These are phyloP conservation scores for Clonostachys rhizophaga DNA, from an alignment of 2,329 filamentous ascomycete genomes.

Conservation along the genomic window DNA sequence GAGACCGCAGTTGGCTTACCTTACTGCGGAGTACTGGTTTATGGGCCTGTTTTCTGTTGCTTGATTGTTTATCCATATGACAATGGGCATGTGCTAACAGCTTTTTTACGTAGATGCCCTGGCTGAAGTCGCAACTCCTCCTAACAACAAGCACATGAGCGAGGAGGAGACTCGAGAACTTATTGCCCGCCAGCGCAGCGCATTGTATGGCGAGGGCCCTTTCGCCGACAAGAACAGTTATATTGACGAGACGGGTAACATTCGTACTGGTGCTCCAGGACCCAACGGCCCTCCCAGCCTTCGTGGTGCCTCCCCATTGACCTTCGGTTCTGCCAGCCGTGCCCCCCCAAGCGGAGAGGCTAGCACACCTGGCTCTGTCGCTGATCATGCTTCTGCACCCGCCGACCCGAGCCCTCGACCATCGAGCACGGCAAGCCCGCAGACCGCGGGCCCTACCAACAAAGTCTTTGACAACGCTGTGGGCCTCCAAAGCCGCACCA, in stretches of 20 bases:
- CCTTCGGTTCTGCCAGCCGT: constrained; percentile 58
- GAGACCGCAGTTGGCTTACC: no score
- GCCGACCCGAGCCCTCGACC: constrained; percentile 57
- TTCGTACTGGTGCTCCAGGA: constrained; percentile 62
- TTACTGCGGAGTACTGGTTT: not conserved
- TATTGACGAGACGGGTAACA: constrained; percentile 61
- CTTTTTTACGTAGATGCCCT: constrained; percentile 43
- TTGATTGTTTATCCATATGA: constrained; percentile 8
- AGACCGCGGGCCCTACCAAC: constrained; percentile 50
- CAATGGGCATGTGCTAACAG: constrained; percentile 28
- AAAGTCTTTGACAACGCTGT: constrained; percentile 57
- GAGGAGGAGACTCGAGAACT: constrained; percentile 95
- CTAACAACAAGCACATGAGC: constrained; percentile 74
- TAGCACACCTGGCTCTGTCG: constrained; percentile 31
- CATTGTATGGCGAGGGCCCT: constrained; percentile 76
- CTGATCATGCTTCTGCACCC: constrained; percentile 42
- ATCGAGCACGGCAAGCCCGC: constrained; percentile 83
- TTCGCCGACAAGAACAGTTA: constrained; percentile 65
- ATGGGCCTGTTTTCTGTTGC: constrained; percentile 1
- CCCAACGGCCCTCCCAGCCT: constrained; percentile 58
- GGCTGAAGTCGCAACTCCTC: constrained; percentile 28
- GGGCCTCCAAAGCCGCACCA: constrained; percentile 66
- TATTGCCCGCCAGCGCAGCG: constrained; percentile 92
- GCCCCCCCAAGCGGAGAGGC: constrained; percentile 26
- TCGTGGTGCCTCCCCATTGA: constrained; percentile 75